Conservation (phyloP, 768 basidiomycete species). For the Lentinula edodes region DNA sequence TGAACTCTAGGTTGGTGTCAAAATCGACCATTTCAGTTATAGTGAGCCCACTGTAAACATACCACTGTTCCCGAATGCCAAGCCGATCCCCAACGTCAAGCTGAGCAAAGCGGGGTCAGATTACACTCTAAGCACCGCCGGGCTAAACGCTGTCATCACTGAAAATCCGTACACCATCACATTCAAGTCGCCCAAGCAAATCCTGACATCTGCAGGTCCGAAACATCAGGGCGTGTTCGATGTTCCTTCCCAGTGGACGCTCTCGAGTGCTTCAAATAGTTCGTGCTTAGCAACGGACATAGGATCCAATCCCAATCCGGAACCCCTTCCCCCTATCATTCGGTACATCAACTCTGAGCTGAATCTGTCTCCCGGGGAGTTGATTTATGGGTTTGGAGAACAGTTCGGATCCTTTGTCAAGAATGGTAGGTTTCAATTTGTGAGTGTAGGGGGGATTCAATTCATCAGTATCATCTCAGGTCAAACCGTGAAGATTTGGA, state of each 20-base stretch:
- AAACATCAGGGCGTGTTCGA: constrained; percentile 53
- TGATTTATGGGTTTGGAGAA: constrained; percentile 71
- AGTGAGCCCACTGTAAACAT: constrained; percentile 40
- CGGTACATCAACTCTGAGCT: constrained; percentile 55
- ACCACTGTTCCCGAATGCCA: constrained; percentile 57
- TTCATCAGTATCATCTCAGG: constrained; percentile 23
- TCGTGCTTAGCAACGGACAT: constrained; percentile 53
- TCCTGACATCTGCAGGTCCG: constrained; percentile 43
- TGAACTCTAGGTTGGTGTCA: constrained; percentile 34
- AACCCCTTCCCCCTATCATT: constrained; percentile 32
- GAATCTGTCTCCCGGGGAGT: constrained; percentile 62
- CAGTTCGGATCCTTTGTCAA: constrained; percentile 72
- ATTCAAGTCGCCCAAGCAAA: constrained; percentile 46
- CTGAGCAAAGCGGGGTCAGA: constrained; percentile 27
- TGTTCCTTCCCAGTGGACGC: constrained; percentile 51
- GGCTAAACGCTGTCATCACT: constrained; percentile 49
- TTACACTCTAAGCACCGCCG: constrained; percentile 37
- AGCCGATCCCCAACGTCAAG: constrained; percentile 37
- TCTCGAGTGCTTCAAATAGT: constrained; percentile 42
- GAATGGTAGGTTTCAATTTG: constrained; percentile 44
- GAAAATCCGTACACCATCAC: constrained; percentile 58
- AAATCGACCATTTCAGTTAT: constrained; percentile 49
- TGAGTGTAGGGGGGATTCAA: too few relatives aligned
- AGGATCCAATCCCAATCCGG: constrained; percentile 52
- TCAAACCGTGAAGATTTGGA: constrained; percentile 61